Evolutionary conservation across 2,329 filamentous ascomycete species (phyloP).

Genomic region (Dothiorella sarmentorum): DNA sequence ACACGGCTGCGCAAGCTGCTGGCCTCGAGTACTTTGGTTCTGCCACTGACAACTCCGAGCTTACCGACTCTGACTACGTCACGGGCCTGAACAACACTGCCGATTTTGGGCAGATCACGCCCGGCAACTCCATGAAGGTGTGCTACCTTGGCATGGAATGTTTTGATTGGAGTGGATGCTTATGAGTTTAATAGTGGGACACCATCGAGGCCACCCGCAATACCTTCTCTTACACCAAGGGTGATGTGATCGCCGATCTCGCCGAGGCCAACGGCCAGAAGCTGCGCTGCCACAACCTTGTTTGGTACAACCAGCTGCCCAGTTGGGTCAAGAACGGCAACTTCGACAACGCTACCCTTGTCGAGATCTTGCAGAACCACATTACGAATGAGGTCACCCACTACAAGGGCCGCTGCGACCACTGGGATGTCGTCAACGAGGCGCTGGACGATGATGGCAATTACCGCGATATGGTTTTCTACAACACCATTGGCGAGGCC

Average conservation of each 20-base stretch:
- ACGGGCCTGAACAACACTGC: conserved; percentile 24
- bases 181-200: conserved; percentile 30
- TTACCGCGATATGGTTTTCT: conserved; percentile 54
- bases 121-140: conserved; percentile 28
- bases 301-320: conserved; percentile 43
- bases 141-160: background rate
- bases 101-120: conserved; percentile 28
- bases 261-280: conserved; percentile 36
- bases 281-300: conserved; percentile 41
- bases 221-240: conserved; percentile 34
- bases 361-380: conserved; percentile 41
- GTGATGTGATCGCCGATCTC: conserved; percentile 35
- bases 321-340: conserved; percentile 36
- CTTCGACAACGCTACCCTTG: conserved; percentile 40
- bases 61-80: conserved; percentile 24
- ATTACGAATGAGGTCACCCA: conserved; percentile 38
- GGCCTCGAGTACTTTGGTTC: conserved; percentile 29
- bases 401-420: conserved; percentile 46
- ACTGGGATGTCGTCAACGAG: conserved; percentile 67
- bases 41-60: conserved; percentile 27
- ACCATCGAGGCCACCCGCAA: conserved; percentile 35
- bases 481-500: conserved; percentile 19
- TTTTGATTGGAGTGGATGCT: background rate
- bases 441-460: conserved; percentile 54
- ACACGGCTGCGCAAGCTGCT: conserved; percentile 25